Evolutionary conservation across 1,139 yeast genomes (phyloP), one percentile per base, ranked within the genome.

Genomic region (Candida albicans): DNA sequence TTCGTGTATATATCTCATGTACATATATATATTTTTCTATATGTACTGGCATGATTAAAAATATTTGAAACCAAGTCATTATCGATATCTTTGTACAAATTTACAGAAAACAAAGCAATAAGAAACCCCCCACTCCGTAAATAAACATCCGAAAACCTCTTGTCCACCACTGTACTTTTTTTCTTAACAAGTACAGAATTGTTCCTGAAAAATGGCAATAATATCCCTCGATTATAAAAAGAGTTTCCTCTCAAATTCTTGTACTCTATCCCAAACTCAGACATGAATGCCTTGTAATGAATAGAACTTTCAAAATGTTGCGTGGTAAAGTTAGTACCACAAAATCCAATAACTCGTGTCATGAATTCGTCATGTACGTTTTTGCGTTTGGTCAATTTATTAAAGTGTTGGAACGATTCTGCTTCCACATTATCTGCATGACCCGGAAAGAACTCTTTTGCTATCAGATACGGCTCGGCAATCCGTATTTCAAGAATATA

Each of bases 61-160:
- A 81, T 70, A 39, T 70, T 70, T 35, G 81, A 79, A 26, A 82
- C 67, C 42, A 70, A 70, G 2, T 67, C 70, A 1, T 70, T 68
- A 10, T 65, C 57, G 41, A 78, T 65, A 2, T 55, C 60, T 9
- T 64, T 61, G 24, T 60, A 57, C 0, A 39, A 30, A 3, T 53
- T 50, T 33, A 67, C 62, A 41, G 67, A 68, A 54, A 81, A 80
- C 10, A 77, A 73, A 1, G 77, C 81, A 52, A 84, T 66, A 34
- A 83, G 56, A 50, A 69, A 82, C 0, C 88, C 88, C 1, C 85
- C 84, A 12, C 79, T 68, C 48, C 78, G 68, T 46, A 75, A 64
- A 49, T 68, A 75, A 11, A 81, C 65, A 25, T 76, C 79, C 35
- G 72, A 54, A 30, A 27, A 29, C 32, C 15, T 45, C 35, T 42